Evolutionary conservation across 2,329 filamentous ascomycete species (phyloP).

Genomic region (Colletotrichum musicola): DNA sequence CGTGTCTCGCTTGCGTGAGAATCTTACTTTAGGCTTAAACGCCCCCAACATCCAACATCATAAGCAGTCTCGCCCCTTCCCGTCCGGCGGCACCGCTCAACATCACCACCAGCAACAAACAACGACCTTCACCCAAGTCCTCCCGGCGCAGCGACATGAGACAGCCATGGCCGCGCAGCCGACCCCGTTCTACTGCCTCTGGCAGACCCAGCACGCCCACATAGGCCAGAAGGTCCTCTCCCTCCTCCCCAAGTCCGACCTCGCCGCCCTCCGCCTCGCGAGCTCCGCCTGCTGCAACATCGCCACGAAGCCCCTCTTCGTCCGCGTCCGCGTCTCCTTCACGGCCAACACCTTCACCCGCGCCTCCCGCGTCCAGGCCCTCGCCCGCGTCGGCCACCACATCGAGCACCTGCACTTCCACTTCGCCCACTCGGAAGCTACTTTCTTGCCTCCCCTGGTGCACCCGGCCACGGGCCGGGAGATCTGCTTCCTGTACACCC

Average conservation of each 20-base stretch:
- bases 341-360: slow-evolving; percentile 81
- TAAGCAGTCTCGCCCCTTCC: background rate
- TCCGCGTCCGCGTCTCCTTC: slow-evolving; percentile 77
- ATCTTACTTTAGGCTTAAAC: slow-evolving; percentile 23
- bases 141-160: slow-evolving; percentile 58
- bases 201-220: slow-evolving; percentile 58
- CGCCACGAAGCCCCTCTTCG: slow-evolving; percentile 77
- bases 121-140: background rate
- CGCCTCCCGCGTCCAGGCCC: slow-evolving; percentile 77
- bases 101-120: background rate
- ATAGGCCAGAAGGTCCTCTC: slow-evolving; percentile 65
- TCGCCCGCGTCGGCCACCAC: slow-evolving; percentile 82
- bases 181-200: slow-evolving; percentile 66
- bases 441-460: slow-evolving; percentile 86
- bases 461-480: slow-evolving; percentile 83
- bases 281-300: slow-evolving; percentile 79
- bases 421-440: slow-evolving; percentile 81
- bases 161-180: slow-evolving; percentile 63
- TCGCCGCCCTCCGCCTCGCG: slow-evolving; percentile 73
- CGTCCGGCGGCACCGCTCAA: background rate
- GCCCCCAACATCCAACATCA: background rate
- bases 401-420: slow-evolving; percentile 83
- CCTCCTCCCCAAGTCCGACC: slow-evolving; percentile 62
- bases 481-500: slow-evolving; percentile 84
- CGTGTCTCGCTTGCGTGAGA: slow-evolving; percentile 2